Percentiles rank a stretch among this genome's conserved stretches.
Evolutionary conservation across 768 basidiomycete species (phyloP).

Genomic region (Calvatia gigantea): DNA sequence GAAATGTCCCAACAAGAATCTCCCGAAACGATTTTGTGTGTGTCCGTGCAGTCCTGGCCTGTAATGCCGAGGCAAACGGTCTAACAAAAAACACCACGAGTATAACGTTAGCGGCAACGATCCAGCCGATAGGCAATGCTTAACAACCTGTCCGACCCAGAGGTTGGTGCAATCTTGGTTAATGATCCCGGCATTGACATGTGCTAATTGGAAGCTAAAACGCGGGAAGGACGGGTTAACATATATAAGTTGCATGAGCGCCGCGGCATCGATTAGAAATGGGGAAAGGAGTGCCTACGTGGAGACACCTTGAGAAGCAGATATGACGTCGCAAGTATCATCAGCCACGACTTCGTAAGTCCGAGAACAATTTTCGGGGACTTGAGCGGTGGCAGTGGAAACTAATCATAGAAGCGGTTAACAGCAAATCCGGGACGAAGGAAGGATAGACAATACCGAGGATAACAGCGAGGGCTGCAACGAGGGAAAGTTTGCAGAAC

Average conservation of each 20-base stretch:
- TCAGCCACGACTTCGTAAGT: conserved; percentile 46
- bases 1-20: conserved; percentile 40
- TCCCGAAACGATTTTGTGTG: neutral
- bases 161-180: conserved; percentile 57
- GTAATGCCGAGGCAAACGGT: conserved; percentile 1
- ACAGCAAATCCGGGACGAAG: neutral
- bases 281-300: conserved; percentile 31
- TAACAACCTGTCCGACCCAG: conserved; percentile 40
- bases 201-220: conserved; percentile 53
- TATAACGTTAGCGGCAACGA: neutral
- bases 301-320: conserved; percentile 40
- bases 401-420: neutral
- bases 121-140: neutral
- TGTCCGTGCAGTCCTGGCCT: neutral
- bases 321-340: conserved; percentile 58
- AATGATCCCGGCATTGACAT: conserved; percentile 45
- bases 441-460: neutral
- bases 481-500: neutral
- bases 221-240: neutral
- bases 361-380: conserved; percentile 36
- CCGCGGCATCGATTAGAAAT: neutral
- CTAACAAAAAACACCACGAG: neutral
- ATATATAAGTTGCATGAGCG: neutral
- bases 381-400: neutral
- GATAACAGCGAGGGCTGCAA: neutral